phyloP scores from a whole-genome alignment of 352 stramenopile genomes.

The Phytophthora boehmeriae region DNA sequence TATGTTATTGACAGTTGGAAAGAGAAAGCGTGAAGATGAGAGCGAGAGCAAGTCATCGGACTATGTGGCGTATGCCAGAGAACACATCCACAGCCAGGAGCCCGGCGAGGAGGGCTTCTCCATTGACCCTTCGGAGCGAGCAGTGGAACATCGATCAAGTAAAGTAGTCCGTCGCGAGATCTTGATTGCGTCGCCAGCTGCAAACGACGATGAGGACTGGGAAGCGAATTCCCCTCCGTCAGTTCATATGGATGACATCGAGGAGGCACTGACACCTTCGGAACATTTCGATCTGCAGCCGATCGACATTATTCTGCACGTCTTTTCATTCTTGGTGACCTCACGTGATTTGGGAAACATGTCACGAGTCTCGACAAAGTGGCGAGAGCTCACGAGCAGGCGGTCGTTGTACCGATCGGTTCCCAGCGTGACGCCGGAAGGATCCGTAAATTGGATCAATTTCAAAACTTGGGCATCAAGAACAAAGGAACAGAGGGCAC shows the following conservation, averaged over 20 bases:
- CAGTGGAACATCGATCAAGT: slow-evolving; percentile 82
- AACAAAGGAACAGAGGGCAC: slow-evolving; percentile 91
- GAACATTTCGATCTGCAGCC: slow-evolving; percentile 88
- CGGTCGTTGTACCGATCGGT: slow-evolving; percentile 75
- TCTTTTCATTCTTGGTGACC: slow-evolving; percentile 86
- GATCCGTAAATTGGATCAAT: slow-evolving; percentile 86
- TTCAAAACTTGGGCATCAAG: slow-evolving; percentile 91
- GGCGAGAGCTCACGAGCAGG: slow-evolving; percentile 78
- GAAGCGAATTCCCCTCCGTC: slow-evolving; percentile 43
- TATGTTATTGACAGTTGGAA: slow-evolving; percentile 14
- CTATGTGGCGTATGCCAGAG: slow-evolving; percentile 76
- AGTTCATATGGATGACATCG: slow-evolving; percentile 43
- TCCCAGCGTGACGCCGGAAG: slow-evolving; percentile 66
- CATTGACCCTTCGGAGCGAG: slow-evolving; percentile 84
- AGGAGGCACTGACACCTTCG: slow-evolving; percentile 40
- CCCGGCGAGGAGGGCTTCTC: slow-evolving; percentile 82
- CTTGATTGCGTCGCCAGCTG: slow-evolving; percentile 78
- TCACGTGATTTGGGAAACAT: slow-evolving; percentile 74
- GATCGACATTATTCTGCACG: slow-evolving; percentile 88
- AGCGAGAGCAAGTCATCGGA: slow-evolving; percentile 24
- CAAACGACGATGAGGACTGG: slow-evolving; percentile 83
- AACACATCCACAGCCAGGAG: slow-evolving; percentile 84
- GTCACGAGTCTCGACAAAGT: slow-evolving; percentile 78
- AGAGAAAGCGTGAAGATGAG: slow-evolving; percentile 39
- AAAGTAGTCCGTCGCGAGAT: slow-evolving; percentile 88